Evolutionary conservation across 1,139 yeast species (phyloP), one percentile per base, ranked within the genome.

Genomic region (Pneumocystis jirovecii): DNA sequence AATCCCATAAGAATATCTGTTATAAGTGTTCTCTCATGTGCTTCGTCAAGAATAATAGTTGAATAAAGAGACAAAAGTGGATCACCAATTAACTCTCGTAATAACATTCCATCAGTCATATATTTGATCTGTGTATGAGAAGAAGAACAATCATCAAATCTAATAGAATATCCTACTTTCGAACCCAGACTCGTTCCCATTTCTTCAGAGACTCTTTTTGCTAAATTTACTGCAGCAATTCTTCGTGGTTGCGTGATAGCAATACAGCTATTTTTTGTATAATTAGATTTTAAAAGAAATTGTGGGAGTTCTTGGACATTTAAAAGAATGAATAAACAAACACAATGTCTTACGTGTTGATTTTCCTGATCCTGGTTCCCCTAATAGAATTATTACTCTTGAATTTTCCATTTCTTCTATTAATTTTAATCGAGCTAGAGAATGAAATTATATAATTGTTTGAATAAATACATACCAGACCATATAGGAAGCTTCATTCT

Each of bases 281-380:
- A 60, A 25, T 68, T 68, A 5, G 69, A 65, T 17, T 75, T 75
- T 57, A 72, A 72, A 8, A 93, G 75, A n/a, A 78, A 87, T 75
- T 93, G 98, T 0, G 97, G 90, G 42, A 93, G 78, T 75, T 93
- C 69, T 68, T 45, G 8, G 45, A n/a, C 17, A 34, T 50, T 50
- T 25, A 50, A 50, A 50, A 45, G 21, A 50, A 8, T 2, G 4
- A 21, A 31, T 7, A 21, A 17, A 19, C 17, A 25, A 34, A 6
- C 8, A 19, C 7, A n/a, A 21, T 17, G 3, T 29, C 68, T 31
- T 65, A 68, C 69, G 98, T 0, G 98, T 93, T 0, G 97, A 90
- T 74, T 93, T 93, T 71, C 98, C 98, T 0, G 96, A 88, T 61
- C 98, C 98, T 0, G 98, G 93, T 73, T 93, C 98, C 75, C 98